Conservation (phyloP, 1,284 basidiomycete genomes). For the Pseudozyma pruni region DNA sequence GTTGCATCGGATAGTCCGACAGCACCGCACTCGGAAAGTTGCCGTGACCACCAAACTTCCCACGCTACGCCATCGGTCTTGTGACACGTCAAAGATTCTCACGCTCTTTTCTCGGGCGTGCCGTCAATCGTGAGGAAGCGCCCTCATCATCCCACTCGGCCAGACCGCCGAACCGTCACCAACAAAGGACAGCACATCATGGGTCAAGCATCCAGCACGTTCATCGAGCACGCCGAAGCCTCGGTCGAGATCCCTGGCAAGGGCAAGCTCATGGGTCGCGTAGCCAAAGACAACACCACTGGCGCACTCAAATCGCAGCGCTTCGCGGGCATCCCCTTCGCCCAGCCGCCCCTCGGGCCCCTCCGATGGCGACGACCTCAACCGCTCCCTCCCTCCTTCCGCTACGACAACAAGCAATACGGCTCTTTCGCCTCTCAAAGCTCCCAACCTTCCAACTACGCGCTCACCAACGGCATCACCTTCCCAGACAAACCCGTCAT, state of each 20-base stretch:
- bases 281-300: constrained; percentile 19
- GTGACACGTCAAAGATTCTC: neutral
- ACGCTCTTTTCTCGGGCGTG: neutral
- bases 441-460: constrained; percentile 38
- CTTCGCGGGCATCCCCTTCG: constrained; percentile 46
- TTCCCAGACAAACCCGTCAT: constrained; percentile 4
- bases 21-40: too few species aligned
- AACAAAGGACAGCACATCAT: constrained; percentile 16
- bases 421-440: constrained; percentile 15
- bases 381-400: constrained; percentile 22
- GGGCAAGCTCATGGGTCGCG: constrained; percentile 24
- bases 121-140: too few species aligned
- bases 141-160: too few species aligned
- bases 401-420: constrained; percentile 36
- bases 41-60: neutral
- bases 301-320: constrained; percentile 34
- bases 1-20: too few species aligned
- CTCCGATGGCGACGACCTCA: constrained; percentile 39
- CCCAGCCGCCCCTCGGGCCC: constrained; percentile 37
- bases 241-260: constrained; percentile 23
- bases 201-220: constrained; percentile 37
- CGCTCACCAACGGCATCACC: constrained; percentile 23
- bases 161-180: too few species aligned
- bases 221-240: constrained; percentile 14
- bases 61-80: too few species aligned